Conservation (phyloP, 1,284 basidiomycete species). For the Puccinia horiana region DNA sequence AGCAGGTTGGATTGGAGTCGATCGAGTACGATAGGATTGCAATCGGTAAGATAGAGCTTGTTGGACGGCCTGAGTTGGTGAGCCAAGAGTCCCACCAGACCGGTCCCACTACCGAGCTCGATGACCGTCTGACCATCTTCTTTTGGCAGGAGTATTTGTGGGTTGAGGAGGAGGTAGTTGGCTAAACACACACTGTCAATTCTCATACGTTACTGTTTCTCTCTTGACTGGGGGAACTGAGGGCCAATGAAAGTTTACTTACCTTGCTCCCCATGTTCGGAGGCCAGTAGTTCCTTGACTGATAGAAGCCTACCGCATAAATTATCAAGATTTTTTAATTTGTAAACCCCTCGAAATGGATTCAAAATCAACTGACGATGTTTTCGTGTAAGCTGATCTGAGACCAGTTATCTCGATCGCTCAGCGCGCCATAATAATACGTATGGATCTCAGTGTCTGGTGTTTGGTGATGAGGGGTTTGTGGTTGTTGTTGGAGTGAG, state of each 20-base stretch:
- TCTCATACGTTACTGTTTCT: no score
- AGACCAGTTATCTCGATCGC: constrained; percentile 7
- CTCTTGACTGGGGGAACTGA: no score
- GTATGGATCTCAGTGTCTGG: constrained; percentile 20
- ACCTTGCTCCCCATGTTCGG: constrained; percentile 46
- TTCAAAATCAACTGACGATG: constrained; percentile 14
- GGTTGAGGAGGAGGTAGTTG: constrained; percentile 39
- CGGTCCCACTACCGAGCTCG: constrained; percentile 44
- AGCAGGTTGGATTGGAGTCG: constrained; percentile 31
- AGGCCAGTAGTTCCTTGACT: constrained; percentile 47
- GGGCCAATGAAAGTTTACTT: no score
- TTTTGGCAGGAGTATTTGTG: not conserved
- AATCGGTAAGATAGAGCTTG: constrained; percentile 30
- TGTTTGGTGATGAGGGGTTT: not conserved
- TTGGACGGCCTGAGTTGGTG: constrained; percentile 3
- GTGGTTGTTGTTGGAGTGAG: constrained; percentile 11
- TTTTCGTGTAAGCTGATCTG: constrained; percentile 33
- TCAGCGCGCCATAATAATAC: constrained; percentile 38
- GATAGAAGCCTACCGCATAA: constrained; percentile 14
- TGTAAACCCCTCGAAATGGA: not conserved
- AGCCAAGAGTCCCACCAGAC: constrained; percentile 32
- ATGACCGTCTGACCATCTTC: not conserved
- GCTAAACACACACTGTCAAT: constrained; percentile 43
- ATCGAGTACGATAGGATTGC: constrained; percentile 17
- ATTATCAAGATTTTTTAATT: not conserved